Conservation (phyloP, 176 grass and related monocot genomes). For the Aegilops speltoides region DNA sequence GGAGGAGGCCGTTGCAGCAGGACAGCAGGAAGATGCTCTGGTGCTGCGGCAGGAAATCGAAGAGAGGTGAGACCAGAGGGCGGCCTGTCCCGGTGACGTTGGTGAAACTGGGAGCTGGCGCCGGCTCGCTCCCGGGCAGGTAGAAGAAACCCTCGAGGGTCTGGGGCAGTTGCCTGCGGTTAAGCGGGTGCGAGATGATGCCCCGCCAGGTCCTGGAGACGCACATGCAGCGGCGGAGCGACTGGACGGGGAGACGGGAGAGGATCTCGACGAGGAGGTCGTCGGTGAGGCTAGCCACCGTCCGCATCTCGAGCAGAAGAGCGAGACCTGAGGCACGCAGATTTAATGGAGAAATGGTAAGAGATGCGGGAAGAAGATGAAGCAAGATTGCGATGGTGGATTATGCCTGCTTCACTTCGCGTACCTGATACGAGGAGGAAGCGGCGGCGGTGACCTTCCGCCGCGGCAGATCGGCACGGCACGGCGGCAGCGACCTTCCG, state of each 20-base stretch:
- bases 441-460: too few relatives aligned
- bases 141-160: background rate
- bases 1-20: background rate
- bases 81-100: background rate
- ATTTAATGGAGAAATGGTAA: background rate
- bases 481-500: background rate
- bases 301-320: background rate
- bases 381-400: too few relatives aligned
- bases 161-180: background rate
- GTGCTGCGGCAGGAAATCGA: background rate
- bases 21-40: background rate
- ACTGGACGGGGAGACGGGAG: background rate
- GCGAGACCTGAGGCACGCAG: background rate
- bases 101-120: background rate
- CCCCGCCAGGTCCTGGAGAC: background rate
- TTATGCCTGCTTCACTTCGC: background rate
- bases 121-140: accelerated
- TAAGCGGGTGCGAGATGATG: background rate
- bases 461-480: too few relatives aligned
- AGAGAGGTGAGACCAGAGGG: background rate
- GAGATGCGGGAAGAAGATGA: background rate
- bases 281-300: background rate
- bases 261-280: background rate
- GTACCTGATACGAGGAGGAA: background rate
- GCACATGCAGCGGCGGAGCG: background rate